These are phyloP conservation scores for Crithidia sp. DNA, from an alignment of 208 protist genomes.

Conservation along the genomic window DNA sequence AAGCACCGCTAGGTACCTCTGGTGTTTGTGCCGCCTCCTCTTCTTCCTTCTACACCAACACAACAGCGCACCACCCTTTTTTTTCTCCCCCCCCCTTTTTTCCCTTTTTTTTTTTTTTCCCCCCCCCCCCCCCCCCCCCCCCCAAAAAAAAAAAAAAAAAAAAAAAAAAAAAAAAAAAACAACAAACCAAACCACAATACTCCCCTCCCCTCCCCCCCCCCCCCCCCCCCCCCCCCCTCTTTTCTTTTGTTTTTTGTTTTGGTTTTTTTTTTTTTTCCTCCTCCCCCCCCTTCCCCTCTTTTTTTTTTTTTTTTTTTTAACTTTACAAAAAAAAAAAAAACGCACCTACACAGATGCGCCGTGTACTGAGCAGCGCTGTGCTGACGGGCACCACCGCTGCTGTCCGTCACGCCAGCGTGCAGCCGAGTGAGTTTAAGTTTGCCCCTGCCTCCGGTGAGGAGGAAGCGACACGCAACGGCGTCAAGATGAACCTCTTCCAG, in stretches of 20 bases:
- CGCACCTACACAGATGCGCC: conserved; percentile 10
- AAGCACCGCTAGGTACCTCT: neutral
- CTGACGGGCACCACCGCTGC: neutral
- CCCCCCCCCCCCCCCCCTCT: too few relatives aligned
- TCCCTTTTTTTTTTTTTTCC: conserved; percentile 16
- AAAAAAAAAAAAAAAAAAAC: too few relatives aligned
- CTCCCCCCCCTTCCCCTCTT: too few relatives aligned
- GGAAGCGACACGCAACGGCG: conserved; percentile 41
- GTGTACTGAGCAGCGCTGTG: conserved; percentile 4
- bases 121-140: too few relatives aligned
- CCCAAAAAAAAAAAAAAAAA: too few relatives aligned
- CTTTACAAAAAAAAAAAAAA: too few relatives aligned
- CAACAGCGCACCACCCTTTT: conserved; percentile 2
- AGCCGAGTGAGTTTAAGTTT: conserved; percentile 46
- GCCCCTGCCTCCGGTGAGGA: conserved; percentile 35
- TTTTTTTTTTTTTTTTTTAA: too few relatives aligned
- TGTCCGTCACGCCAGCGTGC: conserved; percentile 35
- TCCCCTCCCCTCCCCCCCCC: too few relatives aligned
- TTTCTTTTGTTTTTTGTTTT: too few relatives aligned
- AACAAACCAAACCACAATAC: too few relatives aligned
- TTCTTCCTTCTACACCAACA: neutral
- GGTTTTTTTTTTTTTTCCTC: too few relatives aligned
- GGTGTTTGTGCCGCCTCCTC: neutral
- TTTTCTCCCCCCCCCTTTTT: conserved; percentile 4
- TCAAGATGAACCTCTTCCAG: conserved; percentile 92